These are phyloP conservation scores for Colletotrichum liriopes DNA, from an alignment of 2,329 filamentous ascomycete species.

Conservation along the genomic window DNA sequence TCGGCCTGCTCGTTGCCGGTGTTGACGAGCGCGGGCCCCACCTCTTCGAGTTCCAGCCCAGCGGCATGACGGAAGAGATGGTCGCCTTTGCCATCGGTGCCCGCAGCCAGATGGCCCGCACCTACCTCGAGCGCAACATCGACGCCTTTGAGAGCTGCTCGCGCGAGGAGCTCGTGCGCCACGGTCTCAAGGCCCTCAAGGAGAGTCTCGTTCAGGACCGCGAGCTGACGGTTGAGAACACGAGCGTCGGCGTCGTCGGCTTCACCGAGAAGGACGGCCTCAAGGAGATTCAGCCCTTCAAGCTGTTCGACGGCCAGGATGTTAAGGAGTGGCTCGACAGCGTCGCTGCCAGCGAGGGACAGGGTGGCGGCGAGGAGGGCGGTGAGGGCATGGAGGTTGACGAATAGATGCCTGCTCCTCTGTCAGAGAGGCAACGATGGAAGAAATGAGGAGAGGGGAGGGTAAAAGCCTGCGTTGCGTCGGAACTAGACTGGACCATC, in stretches of 20 bases:
- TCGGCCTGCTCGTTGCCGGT: conserved; percentile 91
- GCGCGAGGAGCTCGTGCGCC: conserved; percentile 89
- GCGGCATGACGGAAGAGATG: conserved; percentile 98
- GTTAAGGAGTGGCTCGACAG: conserved; percentile 89
- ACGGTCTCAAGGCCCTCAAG: conserved; percentile 92
- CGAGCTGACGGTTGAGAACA: conserved; percentile 97
- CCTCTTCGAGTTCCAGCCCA: conserved; percentile 98
- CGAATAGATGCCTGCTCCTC: conserved; percentile 34
- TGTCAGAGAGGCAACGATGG: background rate
- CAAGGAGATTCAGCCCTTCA: conserved; percentile 82
- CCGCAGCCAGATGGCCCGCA: conserved; percentile 96
- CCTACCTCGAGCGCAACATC: conserved; percentile 94
- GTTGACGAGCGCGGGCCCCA: conserved; percentile 96
- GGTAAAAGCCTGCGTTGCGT: conserved; percentile 24
- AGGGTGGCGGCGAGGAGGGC: conserved; percentile 58
- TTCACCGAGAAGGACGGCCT: conserved; percentile 64
- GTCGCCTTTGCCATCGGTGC: conserved; percentile 95
- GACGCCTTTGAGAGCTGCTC: conserved; percentile 84
- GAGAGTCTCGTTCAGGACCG: conserved; percentile 97
- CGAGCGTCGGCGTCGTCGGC: conserved; percentile 89
- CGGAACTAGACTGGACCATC: conserved; percentile 9
- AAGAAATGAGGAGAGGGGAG: conserved; percentile 1
- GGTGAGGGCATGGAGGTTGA: conserved; percentile 56
- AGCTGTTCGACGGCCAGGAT: conserved; percentile 90
- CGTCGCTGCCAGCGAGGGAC: conserved; percentile 67